Base-by-base conservation (phyloP, 345 rosid species). In the Trapa incisa region DNA sequence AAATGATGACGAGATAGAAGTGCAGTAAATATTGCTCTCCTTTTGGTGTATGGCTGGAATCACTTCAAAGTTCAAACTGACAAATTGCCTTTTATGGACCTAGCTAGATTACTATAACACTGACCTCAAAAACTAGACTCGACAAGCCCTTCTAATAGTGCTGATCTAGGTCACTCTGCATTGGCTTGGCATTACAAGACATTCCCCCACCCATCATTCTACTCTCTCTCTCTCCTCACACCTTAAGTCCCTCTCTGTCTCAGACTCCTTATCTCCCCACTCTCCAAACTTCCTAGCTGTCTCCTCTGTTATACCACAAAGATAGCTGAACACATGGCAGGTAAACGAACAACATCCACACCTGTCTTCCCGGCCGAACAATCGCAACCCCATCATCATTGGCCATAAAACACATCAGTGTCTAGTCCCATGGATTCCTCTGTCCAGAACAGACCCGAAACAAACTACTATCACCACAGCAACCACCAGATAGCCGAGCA, bases 401-500 rank as follows among this genome's bases (percentile, higher is more conserved):
- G 2, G 22, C 3, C 33, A 5, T 22, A 6, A 1, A 48, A 48
- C 13, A 48, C 54, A 48, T 17, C 7, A 48, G 29, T 22, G 29
- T 22, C 29, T 38, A 58, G 9, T 35, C 33, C 10, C 62, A 58
- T 58, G 62, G 62, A 32, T 38, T n/a, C 33, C 62, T n/a, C 33
- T 29, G 62, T 58, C 9, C 37, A 57, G 5, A 4, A 58, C 60
- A 54, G 33, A 54, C 29, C 60, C n/a, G 60, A 58, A 58, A 12
- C 33, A 54, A 10, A 54, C 33, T 22, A 61, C 29, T 22, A 22
- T 22, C 29, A 22, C 29, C 29, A 22, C 29, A 22, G 29, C 29
- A 22, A 22, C 52, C 13, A 76, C 37, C 79, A 69, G 66, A 70
- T 45, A 65, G 62, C 15, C 64, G 66, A 41, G 38, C 50, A 47